A percentile compares a stretch with the other conserved stretches of the same genome.
phyloP scores from a whole-genome alignment of 1,139 yeast species.

The Spathaspora sp. region DNA sequence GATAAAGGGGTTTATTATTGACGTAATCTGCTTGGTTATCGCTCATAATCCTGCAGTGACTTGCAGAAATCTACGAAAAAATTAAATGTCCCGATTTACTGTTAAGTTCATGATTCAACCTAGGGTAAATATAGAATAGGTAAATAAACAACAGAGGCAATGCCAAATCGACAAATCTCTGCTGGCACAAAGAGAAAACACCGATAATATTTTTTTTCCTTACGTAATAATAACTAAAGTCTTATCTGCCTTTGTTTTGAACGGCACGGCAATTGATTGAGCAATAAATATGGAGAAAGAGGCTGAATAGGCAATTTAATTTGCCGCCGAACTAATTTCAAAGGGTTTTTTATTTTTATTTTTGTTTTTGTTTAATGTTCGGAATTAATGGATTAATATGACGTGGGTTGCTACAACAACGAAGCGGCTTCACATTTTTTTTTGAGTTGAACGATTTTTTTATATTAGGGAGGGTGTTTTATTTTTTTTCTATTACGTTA shows the following conservation, averaged over 20 bases:
- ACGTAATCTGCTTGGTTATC: no score
- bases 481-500: background rate
- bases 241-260: background rate
- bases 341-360: background rate
- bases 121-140: background rate
- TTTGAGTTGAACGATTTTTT: background rate
- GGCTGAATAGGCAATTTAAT: background rate
- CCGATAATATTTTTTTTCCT: background rate
- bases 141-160: background rate
- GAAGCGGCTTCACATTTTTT: background rate
- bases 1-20: no score
- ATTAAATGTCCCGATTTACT: no score
- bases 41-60: no score
- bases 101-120: background rate
- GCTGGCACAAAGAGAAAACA: no score
- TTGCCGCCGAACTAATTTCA: background rate
- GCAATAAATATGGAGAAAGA: background rate
- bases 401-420: background rate
- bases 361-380: background rate
- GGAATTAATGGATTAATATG: background rate
- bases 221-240: background rate
- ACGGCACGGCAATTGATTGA: background rate
- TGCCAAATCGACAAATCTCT: background rate
- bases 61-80: no score
- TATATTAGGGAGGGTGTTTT: background rate